phyloP scores from a whole-genome alignment of 2,329 filamentous ascomycete genomes.

The Ophiostoma himal-ulmi region DNA sequence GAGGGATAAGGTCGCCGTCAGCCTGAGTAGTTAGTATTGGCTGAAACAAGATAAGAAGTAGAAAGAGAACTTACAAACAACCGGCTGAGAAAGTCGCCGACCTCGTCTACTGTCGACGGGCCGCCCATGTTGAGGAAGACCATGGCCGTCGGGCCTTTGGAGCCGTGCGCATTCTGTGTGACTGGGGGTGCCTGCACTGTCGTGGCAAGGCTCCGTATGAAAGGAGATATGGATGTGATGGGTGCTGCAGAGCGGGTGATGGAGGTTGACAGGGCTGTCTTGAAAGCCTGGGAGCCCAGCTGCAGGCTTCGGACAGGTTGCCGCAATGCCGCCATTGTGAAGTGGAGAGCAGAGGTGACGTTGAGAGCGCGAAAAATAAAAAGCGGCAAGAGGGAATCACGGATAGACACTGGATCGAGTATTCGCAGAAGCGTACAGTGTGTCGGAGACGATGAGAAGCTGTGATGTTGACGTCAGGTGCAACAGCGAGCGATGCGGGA shows the following conservation, averaged over 20 bases:
- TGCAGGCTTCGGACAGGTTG: conserved; percentile 29
- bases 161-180: conserved; percentile 65
- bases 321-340: conserved; percentile 32
- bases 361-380: background rate
- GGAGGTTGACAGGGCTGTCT: background rate
- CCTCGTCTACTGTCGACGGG: conserved; percentile 80
- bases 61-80: conserved; percentile 64
- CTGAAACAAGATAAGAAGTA: background rate
- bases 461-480: background rate
- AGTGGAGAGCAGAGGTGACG: background rate
- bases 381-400: background rate
- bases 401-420: background rate
- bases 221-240: conserved; percentile 24
- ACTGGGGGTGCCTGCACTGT: conserved; percentile 60
- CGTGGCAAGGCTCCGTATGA: conserved; percentile 48
- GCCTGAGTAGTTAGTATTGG: conserved; percentile 47
- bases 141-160: conserved; percentile 85
- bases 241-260: background rate
- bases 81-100: conserved; percentile 80
- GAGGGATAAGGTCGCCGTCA: conserved; percentile 90
- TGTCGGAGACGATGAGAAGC: background rate
- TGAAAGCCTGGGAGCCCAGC: conserved; percentile 14
- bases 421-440: background rate
- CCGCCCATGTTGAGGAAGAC: conserved; percentile 99
- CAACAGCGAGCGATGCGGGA: background rate